Base-by-base conservation (phyloP, 1,139 yeast species). In the Suhomyces ambrosiae region DNA sequence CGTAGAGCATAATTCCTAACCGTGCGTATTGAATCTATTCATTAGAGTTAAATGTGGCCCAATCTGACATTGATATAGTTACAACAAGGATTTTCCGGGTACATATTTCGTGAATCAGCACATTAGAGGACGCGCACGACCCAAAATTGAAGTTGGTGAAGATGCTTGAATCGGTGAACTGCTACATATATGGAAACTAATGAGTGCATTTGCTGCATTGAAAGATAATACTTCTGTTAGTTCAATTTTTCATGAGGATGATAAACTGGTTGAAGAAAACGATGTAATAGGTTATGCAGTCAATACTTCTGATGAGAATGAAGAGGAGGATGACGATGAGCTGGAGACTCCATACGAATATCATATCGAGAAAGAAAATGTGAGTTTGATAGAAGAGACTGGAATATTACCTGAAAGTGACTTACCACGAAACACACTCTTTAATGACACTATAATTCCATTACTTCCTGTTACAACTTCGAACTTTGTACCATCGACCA, bases 151-250 rank as follows among this genome's bases (percentile, higher is more conserved):
- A n/a, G n/a, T n/a, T n/a, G n/a, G n/a, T n/a, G n/a, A n/a, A n/a
- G n/a, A n/a, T n/a, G n/a, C n/a, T n/a, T n/a, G n/a, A n/a, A n/a
- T n/a, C n/a, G n/a, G n/a, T n/a, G n/a, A n/a, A n/a, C n/a, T n/a
- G n/a, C n/a, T n/a, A n/a, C n/a, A n/a, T n/a, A n/a, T n/a, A n/a
- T n/a, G n/a, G n/a, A n/a, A n/a, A n/a, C n/a, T 23, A 6, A 52
- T 76, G 73, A 76, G 80, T 60, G 81, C 81, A 5, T 76, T 68
- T 56, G 79, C 80, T n/a, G 80, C 80, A 1, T 51, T 74, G 33
- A 55, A 59, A 32, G 58, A 49, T 10, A 47, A 45, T 30, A 42
- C 51, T 7, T 38, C 52, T 3, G 37, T 37, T 7, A 25, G 43
- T 5, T 41, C 48, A 2, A 29, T 48, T n/a, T 46, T 50, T 21